Evolutionary conservation across 2,329 filamentous ascomycete genomes (phyloP).

Genomic region (Colletotrichum orchidophilum): DNA sequence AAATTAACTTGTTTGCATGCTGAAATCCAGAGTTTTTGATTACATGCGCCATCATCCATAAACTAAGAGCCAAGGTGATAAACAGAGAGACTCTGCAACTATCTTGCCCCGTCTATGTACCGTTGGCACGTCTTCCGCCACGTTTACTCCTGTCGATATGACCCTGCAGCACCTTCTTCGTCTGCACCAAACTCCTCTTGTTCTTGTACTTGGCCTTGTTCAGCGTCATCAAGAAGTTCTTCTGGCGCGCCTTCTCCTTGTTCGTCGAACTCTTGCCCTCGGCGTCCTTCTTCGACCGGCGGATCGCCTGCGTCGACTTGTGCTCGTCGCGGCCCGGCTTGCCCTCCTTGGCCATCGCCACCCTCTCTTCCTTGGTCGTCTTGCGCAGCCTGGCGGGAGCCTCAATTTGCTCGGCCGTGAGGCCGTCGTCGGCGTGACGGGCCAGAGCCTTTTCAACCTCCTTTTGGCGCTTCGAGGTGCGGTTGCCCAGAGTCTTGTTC

Average conservation of each 20-base stretch:
- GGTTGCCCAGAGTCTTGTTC: conserved; percentile 66
- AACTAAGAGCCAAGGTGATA: neutral
- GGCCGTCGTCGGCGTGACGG: conserved; percentile 84
- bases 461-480: conserved; percentile 46
- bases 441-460: conserved; percentile 57
- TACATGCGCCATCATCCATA: neutral
- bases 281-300: conserved; percentile 86
- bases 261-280: conserved; percentile 97
- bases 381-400: conserved; percentile 84
- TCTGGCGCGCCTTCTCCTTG: conserved; percentile 94
- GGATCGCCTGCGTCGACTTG: conserved; percentile 84
- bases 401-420: conserved; percentile 93
- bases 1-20: neutral
- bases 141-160: conserved; percentile 86
- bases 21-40: neutral
- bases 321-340: conserved; percentile 82
- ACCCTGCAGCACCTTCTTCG: conserved; percentile 79
- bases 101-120: conserved; percentile 10
- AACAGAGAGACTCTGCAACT: neutral
- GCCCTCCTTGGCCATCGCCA: conserved; percentile 84
- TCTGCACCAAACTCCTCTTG: conserved; percentile 91
- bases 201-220: conserved; percentile 96
- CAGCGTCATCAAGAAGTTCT: conserved; percentile 99
- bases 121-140: conserved; percentile 83
- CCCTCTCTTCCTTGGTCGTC: conserved; percentile 87